phyloP scores from a whole-genome alignment of 106 monocot genomes.

The Dioscorea alata region DNA sequence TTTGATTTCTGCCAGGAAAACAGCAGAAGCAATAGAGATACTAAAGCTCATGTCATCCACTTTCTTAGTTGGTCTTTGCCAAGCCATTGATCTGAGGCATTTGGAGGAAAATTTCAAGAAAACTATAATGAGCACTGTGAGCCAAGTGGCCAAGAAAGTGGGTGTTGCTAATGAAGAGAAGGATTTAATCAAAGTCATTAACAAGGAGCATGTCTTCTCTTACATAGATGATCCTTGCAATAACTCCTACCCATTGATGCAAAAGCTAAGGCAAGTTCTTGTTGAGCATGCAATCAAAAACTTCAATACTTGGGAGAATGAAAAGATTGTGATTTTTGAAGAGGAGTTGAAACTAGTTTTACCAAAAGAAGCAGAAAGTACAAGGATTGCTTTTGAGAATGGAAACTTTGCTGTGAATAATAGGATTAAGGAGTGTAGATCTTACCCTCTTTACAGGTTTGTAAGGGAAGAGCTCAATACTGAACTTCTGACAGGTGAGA shows the following conservation, averaged over 20 bases:
- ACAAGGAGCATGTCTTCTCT: slow-evolving; percentile 35
- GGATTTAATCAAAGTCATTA: slow-evolving; percentile 35
- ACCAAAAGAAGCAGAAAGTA: slow-evolving; percentile 23
- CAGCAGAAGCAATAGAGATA: slow-evolving; percentile 53
- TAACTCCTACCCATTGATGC: slow-evolving; percentile 38
- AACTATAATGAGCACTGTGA: slow-evolving; percentile 36
- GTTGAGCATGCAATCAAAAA: slow-evolving; percentile 38
- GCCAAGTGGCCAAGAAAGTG: slow-evolving; percentile 33
- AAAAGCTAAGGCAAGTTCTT: slow-evolving; percentile 37
- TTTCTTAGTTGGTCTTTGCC: slow-evolving; percentile 32
- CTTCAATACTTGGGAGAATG: slow-evolving; percentile 26
- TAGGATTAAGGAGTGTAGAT: slow-evolving; percentile 39
- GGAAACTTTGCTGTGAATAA: slow-evolving; percentile 25
- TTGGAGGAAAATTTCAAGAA: slow-evolving; percentile 40
- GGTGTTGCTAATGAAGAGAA: slow-evolving; percentile 35
- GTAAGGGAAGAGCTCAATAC: slow-evolving; percentile 33
- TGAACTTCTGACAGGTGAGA: slow-evolving; percentile 26
- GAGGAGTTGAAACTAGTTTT: slow-evolving; percentile 19
- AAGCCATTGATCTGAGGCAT: slow-evolving; percentile 41
- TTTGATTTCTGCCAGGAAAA: slow-evolving; percentile 56
- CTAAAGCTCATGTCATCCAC: slow-evolving; percentile 57
- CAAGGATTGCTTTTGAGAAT: slow-evolving; percentile 19
- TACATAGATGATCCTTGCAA: slow-evolving; percentile 41
- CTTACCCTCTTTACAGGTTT: slow-evolving; percentile 36
- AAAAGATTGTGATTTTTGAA: slow-evolving; percentile 25